Percentiles rank a stretch among this genome's conserved stretches.
Conservation (phyloP, 495 filamentous ascomycete species). For the Aspergillus coremiiformis region DNA sequence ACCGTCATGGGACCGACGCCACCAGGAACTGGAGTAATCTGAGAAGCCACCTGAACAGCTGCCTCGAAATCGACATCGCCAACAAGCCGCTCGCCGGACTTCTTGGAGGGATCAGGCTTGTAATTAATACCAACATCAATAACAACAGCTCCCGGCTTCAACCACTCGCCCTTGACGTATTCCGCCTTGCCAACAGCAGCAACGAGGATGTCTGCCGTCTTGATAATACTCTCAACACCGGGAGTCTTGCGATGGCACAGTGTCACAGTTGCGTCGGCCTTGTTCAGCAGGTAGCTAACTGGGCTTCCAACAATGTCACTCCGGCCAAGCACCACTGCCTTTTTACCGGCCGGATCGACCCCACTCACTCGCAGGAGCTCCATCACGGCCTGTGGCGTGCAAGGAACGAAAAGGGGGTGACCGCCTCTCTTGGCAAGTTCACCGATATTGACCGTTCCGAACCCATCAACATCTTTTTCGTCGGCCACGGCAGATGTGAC, state of each 20-base stretch:
- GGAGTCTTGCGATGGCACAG: conserved; percentile 87
- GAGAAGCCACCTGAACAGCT: conserved; percentile 78
- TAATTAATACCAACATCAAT: conserved; percentile 98
- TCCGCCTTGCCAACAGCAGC: conserved; percentile 83
- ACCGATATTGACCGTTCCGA: conserved; percentile 87
- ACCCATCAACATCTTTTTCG: conserved; percentile 97
- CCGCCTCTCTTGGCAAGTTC: conserved; percentile 93
- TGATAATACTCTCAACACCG: conserved; percentile 63
- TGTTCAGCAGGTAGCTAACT: conserved; percentile 88
- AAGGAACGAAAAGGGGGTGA: conserved; percentile 78
- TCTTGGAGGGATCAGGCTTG: conserved; percentile 86
- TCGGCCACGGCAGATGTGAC: conserved; percentile 85
- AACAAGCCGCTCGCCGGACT: conserved; percentile 88
- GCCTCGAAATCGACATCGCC: conserved; percentile 92
- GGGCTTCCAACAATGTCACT: conserved; percentile 97
- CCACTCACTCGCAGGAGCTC: conserved; percentile 77
- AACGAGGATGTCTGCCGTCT: conserved; percentile 81
- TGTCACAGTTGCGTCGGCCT: conserved; percentile 93
- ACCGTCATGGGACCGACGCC: conserved; percentile 98
- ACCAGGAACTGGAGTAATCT: conserved; percentile 93
- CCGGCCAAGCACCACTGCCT: conserved; percentile 87
- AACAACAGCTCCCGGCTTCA: conserved; percentile 88
- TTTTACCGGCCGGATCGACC: conserved; percentile 77
- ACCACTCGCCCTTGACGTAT: conserved; percentile 89
- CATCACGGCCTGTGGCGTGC: conserved; percentile 97